Percentiles rank a stretch among this genome's conserved stretches.
Conservation (phyloP, 1,284 basidiomycete species). For the Phaffia rhodozyma region DNA sequence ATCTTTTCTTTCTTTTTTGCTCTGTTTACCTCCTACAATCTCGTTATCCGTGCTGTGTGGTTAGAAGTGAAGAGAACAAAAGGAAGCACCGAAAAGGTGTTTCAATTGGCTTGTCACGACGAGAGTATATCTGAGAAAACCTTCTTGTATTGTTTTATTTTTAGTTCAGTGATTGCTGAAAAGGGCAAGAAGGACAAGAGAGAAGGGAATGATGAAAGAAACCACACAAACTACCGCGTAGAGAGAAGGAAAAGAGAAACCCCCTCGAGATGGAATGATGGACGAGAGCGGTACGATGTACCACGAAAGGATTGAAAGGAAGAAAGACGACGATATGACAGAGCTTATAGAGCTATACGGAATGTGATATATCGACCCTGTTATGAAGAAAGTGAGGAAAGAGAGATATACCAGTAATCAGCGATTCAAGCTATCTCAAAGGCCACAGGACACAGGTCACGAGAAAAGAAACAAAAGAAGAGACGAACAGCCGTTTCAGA, state of each 20-base stretch:
- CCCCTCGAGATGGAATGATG: not conserved
- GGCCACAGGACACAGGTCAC: not conserved
- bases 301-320: not conserved
- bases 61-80: not conserved
- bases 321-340: not conserved
- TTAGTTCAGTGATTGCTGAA: too few species aligned
- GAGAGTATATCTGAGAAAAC: too few species aligned
- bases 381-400: not conserved
- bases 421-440: too few species aligned
- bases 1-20: not conserved
- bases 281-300: not conserved
- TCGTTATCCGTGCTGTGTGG: too few species aligned
- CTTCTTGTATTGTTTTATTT: too few species aligned
- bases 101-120: too few species aligned
- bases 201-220: not conserved
- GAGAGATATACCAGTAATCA: not conserved
- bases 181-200: not conserved
- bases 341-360: slow-evolving; percentile 12
- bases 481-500: slow-evolving; percentile 86
- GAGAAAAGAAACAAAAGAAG: not conserved
- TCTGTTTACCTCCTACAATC: not conserved
- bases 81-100: not conserved
- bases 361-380: slow-evolving; percentile 18
- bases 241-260: not conserved
- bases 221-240: not conserved